A percentile compares a stretch with the other conserved stretches of the same genome.
Evolutionary conservation across 2,329 filamentous ascomycete genomes (phyloP).

Genomic region (Rhinocladiella mackenziei): DNA sequence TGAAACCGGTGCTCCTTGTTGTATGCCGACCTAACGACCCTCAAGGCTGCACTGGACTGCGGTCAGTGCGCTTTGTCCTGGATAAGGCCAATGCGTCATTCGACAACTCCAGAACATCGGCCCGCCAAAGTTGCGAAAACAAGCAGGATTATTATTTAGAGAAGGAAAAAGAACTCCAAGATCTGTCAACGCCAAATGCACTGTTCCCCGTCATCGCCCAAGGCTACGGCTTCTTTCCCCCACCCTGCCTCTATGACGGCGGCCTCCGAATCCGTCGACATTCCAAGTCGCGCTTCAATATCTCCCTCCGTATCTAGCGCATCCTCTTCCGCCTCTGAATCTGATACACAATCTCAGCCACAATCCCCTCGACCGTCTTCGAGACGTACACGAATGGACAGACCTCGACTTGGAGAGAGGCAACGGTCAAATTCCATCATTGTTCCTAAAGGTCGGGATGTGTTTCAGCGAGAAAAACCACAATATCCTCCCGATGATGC

Average conservation of each 20-base stretch:
- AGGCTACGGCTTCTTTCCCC: constrained; percentile 19
- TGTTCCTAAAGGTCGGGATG: constrained; percentile 70
- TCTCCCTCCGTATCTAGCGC: constrained; percentile 26
- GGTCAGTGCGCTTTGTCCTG: constrained; percentile 13
- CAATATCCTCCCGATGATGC: constrained; percentile 84
- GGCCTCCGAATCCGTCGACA: constrained; percentile 1
- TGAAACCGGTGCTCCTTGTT: constrained; percentile 6
- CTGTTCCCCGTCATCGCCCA: constrained; percentile 12
- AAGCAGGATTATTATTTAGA: constrained; percentile 3
- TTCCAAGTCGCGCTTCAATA: constrained; percentile 11
- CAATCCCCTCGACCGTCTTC: constrained; percentile 51
- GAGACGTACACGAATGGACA: constrained; percentile 45
- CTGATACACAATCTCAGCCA: constrained; percentile 44
- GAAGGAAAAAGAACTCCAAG: not conserved
- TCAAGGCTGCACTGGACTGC: constrained; percentile 13
- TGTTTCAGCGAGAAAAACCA: constrained; percentile 68
- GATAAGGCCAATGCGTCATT: constrained; percentile 20
- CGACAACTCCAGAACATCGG: constrained; percentile 14
- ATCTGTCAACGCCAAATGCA: constrained; percentile 11
- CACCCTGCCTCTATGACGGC: constrained; percentile 17
- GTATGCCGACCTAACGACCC: constrained; percentile 10
- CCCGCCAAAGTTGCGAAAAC: constrained; percentile 16
- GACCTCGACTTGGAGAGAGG: constrained; percentile 66
- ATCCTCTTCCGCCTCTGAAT: constrained; percentile 45
- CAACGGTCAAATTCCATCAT: constrained; percentile 81